Base-by-base conservation (phyloP, 495 filamentous ascomycete genomes). In the Bathelium albidoporum region DNA sequence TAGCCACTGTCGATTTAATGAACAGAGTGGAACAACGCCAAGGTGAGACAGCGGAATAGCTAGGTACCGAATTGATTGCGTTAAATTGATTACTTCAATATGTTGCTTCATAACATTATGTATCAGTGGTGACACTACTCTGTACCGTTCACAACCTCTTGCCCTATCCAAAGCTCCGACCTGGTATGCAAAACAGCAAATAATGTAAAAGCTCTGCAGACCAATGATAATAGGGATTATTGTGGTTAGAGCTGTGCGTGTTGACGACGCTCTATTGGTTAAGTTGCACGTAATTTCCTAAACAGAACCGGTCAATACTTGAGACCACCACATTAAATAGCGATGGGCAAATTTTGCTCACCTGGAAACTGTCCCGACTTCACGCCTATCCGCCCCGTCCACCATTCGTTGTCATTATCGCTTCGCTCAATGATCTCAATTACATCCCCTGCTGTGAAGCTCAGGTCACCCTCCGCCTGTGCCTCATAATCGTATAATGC, bases 361-460 rank as follows among this genome's bases (percentile, higher is more conserved):
- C 94, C 94, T 68, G 94, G 94, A 74, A 98, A 97, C 74, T 97
- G 94, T 43, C 94, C 94, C 68, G 88, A 79, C 73, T 85, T 83
- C 24, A 89, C 91, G 64, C 85, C 77, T 61, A 94, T 65, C 72
- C 81, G 86, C 5, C 94, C 94, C 1, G 80, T 85, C 94, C 94
- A 99, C 94, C 94, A 99, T 75, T 97, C 94, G 69, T 99, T 96
- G 59, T 89, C 88, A 66, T 95, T 96, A 18, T 79, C 78, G 14
- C 91, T 96, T 53, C 89, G 80, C 65, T 81, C 79, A 14, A 90
- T 72, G 62, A 99, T 90, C 73, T 97, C 91, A 69, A 99, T 97
- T 31, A 89, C 77, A 64, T 99, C 95, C 2, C 94, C 95, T 0
- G 90, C 85, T 2, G 80, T 83, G 72, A 99, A 99, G 70, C 89